Conservation (phyloP, 2,329 filamentous ascomycete species). For the Arachnomyces sp. region DNA sequence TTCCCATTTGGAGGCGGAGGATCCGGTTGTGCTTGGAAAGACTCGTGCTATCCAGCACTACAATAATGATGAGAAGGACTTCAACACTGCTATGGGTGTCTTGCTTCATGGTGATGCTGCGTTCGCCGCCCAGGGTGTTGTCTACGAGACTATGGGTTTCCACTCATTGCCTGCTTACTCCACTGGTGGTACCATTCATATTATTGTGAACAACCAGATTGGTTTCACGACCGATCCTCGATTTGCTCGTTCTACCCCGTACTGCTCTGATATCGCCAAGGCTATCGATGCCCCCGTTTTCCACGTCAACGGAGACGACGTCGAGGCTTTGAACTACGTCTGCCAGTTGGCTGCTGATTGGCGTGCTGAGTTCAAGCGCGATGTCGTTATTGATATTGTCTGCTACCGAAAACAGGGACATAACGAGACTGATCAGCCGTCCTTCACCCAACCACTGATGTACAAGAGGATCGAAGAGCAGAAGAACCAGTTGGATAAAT, state of each 20-base stretch:
- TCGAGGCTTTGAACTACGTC: conserved; percentile 96
- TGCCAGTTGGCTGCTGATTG: conserved; percentile 96
- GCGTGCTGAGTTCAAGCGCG: conserved; percentile 97
- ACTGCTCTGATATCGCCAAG: conserved; percentile 99
- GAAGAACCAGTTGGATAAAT: conserved; percentile 77
- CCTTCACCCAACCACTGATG: conserved; percentile 99
- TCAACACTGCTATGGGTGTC: conserved; percentile 87
- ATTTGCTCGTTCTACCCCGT: conserved; percentile 92
- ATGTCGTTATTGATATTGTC: conserved; percentile 95
- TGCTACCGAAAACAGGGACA: conserved; percentile 99
- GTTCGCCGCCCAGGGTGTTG: conserved; percentile 90
- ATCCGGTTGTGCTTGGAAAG: conserved; percentile 95
- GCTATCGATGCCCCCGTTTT: conserved; percentile 97
- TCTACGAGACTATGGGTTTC: conserved; percentile 98
- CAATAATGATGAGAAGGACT: conserved; percentile 89
- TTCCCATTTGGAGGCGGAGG: conserved; percentile 95
- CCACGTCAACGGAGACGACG: conserved; percentile 98
- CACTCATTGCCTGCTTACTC: conserved; percentile 92
- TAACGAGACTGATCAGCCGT: conserved; percentile 99
- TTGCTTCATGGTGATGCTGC: conserved; percentile 95
- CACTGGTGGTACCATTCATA: conserved; percentile 91
- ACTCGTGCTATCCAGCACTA: conserved; percentile 97
- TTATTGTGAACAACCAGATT: conserved; percentile 99
- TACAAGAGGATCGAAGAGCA: conserved; percentile 94
- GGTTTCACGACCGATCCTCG: conserved; percentile 98